A percentile compares a stretch with the other conserved stretches of the same genome.
phyloP scores from a whole-genome alignment of 2,329 filamentous ascomycete genomes.

The Colletotrichum sp. region DNA sequence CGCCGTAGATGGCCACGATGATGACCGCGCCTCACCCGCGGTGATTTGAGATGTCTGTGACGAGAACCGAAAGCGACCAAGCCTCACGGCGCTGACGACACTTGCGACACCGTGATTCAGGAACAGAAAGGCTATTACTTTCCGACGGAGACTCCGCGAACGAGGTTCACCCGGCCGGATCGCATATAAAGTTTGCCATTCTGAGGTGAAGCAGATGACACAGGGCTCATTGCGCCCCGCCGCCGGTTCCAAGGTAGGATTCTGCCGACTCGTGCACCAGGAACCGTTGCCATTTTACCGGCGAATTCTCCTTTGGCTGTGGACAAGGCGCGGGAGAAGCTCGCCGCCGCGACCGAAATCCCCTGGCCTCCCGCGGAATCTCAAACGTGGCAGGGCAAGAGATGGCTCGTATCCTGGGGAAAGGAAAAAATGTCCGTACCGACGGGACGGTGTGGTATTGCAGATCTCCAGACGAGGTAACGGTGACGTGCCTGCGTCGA shows the following conservation, averaged over 20 bases:
- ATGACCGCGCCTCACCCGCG: neutral
- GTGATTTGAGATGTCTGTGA: neutral
- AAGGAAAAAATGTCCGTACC: neutral
- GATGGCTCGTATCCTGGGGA: neutral
- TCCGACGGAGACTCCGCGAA: neutral
- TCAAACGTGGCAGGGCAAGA: neutral
- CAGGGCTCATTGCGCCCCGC: neutral
- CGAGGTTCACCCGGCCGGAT: neutral
- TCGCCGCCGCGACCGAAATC: neutral
- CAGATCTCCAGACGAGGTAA: conserved; percentile 9
- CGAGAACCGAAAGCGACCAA: neutral
- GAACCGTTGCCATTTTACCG: neutral
- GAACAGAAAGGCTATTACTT: neutral
- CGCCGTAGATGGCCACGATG: neutral
- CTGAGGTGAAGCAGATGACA: conserved; percentile 4
- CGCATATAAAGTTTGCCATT: conserved; percentile 1
- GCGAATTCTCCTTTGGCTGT: neutral
- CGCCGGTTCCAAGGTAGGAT: neutral
- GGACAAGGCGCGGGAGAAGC: neutral
- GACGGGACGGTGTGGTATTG: conserved; percentile 4
- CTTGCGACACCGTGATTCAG: neutral
- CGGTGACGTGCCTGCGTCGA: neutral
- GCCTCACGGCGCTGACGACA: neutral
- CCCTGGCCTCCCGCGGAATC: neutral
- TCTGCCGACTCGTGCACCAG: neutral